Evolutionary conservation across 2,329 filamentous ascomycete species (phyloP).

Genomic region (Colletotrichum nymphaeae): DNA sequence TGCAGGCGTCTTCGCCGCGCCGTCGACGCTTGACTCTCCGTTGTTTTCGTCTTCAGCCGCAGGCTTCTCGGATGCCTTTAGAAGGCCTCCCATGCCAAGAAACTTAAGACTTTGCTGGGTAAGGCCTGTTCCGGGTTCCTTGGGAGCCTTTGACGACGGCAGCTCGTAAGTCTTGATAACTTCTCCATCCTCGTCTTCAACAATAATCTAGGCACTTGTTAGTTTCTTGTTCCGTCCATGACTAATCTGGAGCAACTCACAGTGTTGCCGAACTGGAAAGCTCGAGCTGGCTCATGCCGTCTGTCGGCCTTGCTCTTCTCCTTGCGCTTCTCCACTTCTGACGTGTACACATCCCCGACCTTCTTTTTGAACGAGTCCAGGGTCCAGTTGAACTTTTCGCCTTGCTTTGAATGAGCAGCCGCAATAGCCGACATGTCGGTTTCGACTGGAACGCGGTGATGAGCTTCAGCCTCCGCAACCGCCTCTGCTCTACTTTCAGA

Average conservation of each 20-base stretch:
- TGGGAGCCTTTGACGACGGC: conserved; percentile 61
- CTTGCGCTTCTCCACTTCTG: conserved; percentile 73
- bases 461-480: conserved; percentile 28
- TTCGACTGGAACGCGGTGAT: conserved; percentile 6
- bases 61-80: conserved; percentile 53
- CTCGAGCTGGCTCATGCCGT: conserved; percentile 78
- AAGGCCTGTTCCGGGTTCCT: conserved; percentile 40
- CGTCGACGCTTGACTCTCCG: conserved; percentile 44
- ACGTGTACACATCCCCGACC: conserved; percentile 64
- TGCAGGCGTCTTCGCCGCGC: conserved; percentile 52
- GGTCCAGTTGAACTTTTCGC: conserved; percentile 51
- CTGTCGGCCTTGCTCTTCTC: conserved; percentile 66
- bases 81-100: conserved; percentile 62
- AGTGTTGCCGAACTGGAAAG: conserved; percentile 87
- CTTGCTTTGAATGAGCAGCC: conserved; percentile 43
- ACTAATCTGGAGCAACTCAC: conserved; percentile 53
- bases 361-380: conserved; percentile 61
- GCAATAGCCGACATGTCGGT: conserved; percentile 8
- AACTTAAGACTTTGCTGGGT: conserved; percentile 63
- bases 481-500: conserved; percentile 44
- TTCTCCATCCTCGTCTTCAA: conserved; percentile 88
- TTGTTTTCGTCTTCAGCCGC: conserved; percentile 44
- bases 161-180: conserved; percentile 88
- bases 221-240: conserved; percentile 34
- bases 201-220: conserved; percentile 72